Percentiles rank a stretch among this genome's conserved stretches.
Conservation (phyloP, 2,329 filamentous ascomycete genomes). For the Ophiostoma novo-ulmi region DNA sequence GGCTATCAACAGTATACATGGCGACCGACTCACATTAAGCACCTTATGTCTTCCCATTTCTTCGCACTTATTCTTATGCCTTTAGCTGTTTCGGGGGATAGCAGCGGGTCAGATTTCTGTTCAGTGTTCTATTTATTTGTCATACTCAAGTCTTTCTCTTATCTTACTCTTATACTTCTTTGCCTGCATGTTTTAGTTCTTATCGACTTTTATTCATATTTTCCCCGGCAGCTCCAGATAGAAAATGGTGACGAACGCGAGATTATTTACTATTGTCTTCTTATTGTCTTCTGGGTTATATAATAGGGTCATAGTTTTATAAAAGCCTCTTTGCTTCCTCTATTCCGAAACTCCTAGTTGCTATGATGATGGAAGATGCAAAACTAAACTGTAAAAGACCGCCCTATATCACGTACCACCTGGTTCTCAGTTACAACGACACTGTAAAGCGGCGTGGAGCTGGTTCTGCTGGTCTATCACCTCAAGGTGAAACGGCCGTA, state of each 20-base stretch:
- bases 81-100: not conserved
- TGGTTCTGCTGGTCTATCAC: not conserved
- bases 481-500: not conserved
- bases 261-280: not conserved
- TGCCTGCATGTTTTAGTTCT: not conserved
- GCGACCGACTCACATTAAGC: not conserved
- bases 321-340: not conserved
- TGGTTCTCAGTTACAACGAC: not conserved
- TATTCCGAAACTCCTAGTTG: conserved; percentile 4
- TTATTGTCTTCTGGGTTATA: no score
- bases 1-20: not conserved
- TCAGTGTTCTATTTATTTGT: not conserved
- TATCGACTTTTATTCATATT: not conserved
- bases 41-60: not conserved
- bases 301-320: no score
- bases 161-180: not conserved
- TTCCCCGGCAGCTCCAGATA: not conserved
- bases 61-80: not conserved
- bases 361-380: conserved; percentile 11
- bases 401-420: not conserved
- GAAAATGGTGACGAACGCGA: not conserved
- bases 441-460: not conserved
- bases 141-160: not conserved
- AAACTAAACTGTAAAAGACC: not conserved
- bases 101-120: not conserved